Base-by-base conservation (phyloP, 176 grass and related monocot species). In the Avena atlantica region DNA sequence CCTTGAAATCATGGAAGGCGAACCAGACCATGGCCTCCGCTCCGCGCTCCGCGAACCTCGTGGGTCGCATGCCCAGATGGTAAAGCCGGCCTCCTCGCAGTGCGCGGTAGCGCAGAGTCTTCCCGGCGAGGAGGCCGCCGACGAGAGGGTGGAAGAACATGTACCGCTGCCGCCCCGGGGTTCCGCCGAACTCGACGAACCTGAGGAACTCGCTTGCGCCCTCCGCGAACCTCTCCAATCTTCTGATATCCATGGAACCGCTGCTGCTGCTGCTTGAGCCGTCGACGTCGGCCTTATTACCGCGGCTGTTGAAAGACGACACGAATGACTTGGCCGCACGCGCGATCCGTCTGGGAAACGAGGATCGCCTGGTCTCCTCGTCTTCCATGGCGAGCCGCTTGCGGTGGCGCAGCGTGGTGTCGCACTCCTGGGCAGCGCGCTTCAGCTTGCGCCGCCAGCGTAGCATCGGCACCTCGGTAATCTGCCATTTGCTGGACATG, bases 61-160 rank as follows among this genome's bases (percentile, higher is more conserved):
- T 8, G 0, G 84, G 74, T 7, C 63, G 62, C 31, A 68, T 27
- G 14, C n/a, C 24, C 2, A 70, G 5, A 17, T 77, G 37, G 34
- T 15, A 78, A 14, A 45, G 37, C 34, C 42, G 67, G 9, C 23
- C 24, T 11, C 31, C 84, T 2, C 20, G 62, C 12, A 27, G 10
- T 0, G 16, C 49, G 11, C 48, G 23, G 25, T 86, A 79, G 9
- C 11, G 56, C 6, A 80, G 14, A 14, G 84, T 31, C 51, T 79
- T 79, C 11, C 84, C 76, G 0, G 84, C 24, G 19, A 79, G 65
- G 27, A 86, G 76, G 51, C 48, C 64, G 16, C 65, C 53, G 6
- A 79, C 6, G 21, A 79, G 76, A 15, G 84, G 84, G 17, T 86
- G 19, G 23, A 71, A 31, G 84, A 79, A 71, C 2, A 20, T 59